phyloP scores from a whole-genome alignment of 2,329 filamentous ascomycete genomes.

The Fusarium duplospermum region DNA sequence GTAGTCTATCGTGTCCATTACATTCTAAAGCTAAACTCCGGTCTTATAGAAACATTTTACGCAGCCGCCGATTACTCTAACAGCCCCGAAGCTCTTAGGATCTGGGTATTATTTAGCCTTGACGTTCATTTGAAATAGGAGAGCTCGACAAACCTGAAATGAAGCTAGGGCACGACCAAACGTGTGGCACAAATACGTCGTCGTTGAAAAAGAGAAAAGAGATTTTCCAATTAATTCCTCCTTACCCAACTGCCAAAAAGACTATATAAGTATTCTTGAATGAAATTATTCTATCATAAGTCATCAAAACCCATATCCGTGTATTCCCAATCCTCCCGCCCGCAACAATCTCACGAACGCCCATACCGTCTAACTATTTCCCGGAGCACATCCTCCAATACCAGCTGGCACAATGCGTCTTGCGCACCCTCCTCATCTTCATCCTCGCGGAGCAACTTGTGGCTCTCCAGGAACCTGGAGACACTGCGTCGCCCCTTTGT shows the following conservation, averaged over 20 bases:
- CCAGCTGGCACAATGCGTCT: neutral
- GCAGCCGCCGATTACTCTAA: too few relatives aligned
- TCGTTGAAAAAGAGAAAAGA: neutral
- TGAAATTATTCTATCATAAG: neutral
- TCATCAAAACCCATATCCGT: neutral
- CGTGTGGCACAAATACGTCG: neutral
- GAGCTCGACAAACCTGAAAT: too few relatives aligned
- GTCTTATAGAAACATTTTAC: too few relatives aligned
- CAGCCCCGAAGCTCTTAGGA: too few relatives aligned
- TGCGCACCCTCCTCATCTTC: neutral
- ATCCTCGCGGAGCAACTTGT: neutral
- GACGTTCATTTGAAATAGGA: too few relatives aligned
- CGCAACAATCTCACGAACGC: neutral
- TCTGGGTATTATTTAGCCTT: too few relatives aligned
- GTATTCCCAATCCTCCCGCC: neutral
- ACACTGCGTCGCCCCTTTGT: neutral
- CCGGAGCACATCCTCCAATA: neutral
- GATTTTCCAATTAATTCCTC: neutral
- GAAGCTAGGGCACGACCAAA: too few relatives aligned
- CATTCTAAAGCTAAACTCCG: too few relatives aligned
- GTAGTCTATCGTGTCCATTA: too few relatives aligned
- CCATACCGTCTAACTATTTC: neutral
- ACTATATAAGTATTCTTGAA: neutral
- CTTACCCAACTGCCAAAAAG: neutral
- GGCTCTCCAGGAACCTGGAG: neutral